Evolutionary conservation across 2,329 filamentous ascomycete genomes (phyloP).

Genomic region (Aureobasidium sp.): DNA sequence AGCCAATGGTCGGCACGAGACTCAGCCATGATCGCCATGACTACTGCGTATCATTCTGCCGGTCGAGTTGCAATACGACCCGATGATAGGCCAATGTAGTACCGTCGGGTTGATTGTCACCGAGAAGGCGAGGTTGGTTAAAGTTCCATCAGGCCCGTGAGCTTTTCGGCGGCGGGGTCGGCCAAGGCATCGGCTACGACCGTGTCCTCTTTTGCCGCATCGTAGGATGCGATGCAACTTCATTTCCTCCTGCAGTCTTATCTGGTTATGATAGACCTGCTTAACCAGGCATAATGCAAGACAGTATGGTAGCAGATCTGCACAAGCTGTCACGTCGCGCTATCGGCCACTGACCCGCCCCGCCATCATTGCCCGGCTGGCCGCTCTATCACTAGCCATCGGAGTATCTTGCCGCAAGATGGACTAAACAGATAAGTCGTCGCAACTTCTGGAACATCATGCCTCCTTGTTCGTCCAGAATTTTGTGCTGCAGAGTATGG

Average conservation of each 20-base stretch:
- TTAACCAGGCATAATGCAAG: neutral
- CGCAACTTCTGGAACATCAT: neutral
- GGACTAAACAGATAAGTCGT: neutral
- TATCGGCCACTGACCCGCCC: neutral
- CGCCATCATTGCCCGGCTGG: neutral
- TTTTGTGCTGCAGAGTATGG: neutral
- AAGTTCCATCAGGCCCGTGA: neutral
- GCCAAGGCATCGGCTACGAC: neutral
- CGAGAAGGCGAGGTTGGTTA: neutral
- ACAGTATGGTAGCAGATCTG: constrained; percentile 6
- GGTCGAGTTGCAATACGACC: neutral
- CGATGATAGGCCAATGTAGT: constrained; percentile 3
- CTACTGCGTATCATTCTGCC: neutral
- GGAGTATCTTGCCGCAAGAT: neutral
- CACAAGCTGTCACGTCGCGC: neutral
- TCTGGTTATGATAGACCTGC: neutral
- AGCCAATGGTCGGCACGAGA: neutral
- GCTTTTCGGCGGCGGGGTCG: neutral
- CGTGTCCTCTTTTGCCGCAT: neutral
- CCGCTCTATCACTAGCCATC: neutral
- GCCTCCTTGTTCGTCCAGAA: no score
- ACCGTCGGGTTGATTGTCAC: neutral
- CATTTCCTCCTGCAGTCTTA: neutral
- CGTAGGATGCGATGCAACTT: neutral
- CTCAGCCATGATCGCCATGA: neutral